These are phyloP conservation scores for Cordyceps javanica DNA, from an alignment of 2,329 filamentous ascomycete genomes.

Conservation along the genomic window DNA sequence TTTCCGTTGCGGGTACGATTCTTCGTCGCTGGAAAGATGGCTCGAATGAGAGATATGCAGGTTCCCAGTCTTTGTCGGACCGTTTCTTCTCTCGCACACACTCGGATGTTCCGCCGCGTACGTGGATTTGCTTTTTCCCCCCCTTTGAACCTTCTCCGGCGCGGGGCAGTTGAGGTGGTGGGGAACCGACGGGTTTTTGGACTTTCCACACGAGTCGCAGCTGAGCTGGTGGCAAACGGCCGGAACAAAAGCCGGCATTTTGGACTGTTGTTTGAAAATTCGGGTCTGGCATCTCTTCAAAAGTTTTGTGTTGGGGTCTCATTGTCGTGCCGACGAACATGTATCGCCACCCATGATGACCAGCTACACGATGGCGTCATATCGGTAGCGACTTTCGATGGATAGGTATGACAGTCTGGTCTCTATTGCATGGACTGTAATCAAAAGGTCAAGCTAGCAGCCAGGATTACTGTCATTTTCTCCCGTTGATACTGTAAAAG, in stretches of 20 bases:
- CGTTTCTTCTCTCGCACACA: not conserved
- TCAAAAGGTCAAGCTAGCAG: not conserved
- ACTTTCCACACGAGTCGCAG: not conserved
- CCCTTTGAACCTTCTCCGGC: not conserved
- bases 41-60: not conserved
- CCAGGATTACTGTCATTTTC: not conserved
- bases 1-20: not conserved
- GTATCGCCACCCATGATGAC: not conserved
- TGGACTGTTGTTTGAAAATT: not conserved
- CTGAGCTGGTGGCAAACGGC: not conserved
- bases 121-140: conserved; percentile 3
- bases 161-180: conserved; percentile 5
- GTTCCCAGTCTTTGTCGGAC: not conserved
- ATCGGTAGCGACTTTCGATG: too few species aligned
- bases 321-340: not conserved
- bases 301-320: not conserved
- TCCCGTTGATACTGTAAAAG: not conserved
- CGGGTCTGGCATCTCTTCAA: not conserved
- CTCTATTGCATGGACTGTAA: too few species aligned
- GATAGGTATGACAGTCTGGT: too few species aligned
- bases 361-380: not conserved
- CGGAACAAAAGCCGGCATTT: too few species aligned
- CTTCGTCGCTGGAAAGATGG: not conserved
- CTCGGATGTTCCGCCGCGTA: not conserved
- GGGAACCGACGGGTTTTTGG: not conserved